These are phyloP conservation scores for Echeveria elegans DNA, from an alignment of 164 flowering plant species.

Conservation along the genomic window DNA sequence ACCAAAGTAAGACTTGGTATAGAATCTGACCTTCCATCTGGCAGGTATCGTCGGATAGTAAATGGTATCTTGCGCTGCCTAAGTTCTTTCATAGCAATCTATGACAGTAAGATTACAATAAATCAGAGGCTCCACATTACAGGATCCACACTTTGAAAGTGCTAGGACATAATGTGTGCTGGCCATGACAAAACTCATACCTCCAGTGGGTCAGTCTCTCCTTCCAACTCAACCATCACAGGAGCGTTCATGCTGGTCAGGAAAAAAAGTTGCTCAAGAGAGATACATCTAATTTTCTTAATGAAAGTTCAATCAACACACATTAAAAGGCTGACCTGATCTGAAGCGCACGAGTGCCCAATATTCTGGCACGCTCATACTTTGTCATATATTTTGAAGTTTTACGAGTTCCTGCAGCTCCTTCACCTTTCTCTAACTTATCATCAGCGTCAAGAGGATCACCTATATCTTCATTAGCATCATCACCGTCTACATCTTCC, in stretches of 20 bases:
- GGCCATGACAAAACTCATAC: background rate
- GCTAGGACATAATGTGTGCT: background rate
- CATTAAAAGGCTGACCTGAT: background rate
- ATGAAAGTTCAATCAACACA: background rate
- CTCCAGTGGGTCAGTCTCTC: conserved; percentile 8
- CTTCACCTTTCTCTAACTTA: conserved; percentile 2
- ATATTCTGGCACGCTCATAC: conserved; percentile 7
- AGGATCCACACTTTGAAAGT: background rate
- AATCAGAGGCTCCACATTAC: background rate
- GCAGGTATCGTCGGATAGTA: conserved; percentile 30
- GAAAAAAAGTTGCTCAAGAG: background rate
- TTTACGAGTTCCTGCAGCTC: background rate
- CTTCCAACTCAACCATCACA: conserved; percentile 9
- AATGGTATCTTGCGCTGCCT: conserved; percentile 72
- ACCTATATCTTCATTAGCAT: conserved; percentile 5
- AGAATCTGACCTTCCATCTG: conserved; percentile 51
- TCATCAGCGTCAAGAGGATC: conserved; percentile 10
- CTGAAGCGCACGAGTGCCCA: conserved; percentile 9
- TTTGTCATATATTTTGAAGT: conserved; percentile 8
- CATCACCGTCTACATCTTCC: conserved; percentile 8
- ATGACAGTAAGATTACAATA: conserved; percentile 5
- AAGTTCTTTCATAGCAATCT: conserved; percentile 97
- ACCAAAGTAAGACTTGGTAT: background rate
- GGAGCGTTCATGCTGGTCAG: conserved; percentile 9
- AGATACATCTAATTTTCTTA: background rate